A percentile compares a stretch with the other conserved stretches of the same genome.
These are phyloP conservation scores for Cadophora sp. DNA, from an alignment of 2,329 filamentous ascomycete genomes.

Conservation along the genomic window DNA sequence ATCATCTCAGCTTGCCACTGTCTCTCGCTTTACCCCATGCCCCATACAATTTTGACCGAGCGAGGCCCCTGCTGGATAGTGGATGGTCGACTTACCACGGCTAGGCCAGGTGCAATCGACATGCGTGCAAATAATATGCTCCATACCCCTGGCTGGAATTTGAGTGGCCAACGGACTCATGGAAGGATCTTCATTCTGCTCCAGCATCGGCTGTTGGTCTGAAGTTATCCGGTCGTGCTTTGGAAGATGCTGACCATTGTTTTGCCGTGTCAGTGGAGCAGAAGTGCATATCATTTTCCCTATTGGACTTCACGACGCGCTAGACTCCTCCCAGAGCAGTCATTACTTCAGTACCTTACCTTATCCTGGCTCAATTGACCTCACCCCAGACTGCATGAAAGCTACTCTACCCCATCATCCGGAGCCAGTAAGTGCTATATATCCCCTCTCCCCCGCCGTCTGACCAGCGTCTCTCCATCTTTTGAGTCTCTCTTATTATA, in stretches of 20 bases:
- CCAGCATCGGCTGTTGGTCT: slow-evolving; percentile 6
- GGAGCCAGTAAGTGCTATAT: slow-evolving; percentile 28
- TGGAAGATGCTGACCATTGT: slow-evolving; percentile 18
- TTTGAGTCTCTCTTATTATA: not conserved
- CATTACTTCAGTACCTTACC: slow-evolving; percentile 3
- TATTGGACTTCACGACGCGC: slow-evolving; percentile 22
- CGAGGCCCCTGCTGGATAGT: not conserved
- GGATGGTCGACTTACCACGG: not conserved
- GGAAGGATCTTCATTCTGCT: slow-evolving; percentile 9
- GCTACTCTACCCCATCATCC: slow-evolving; percentile 32
- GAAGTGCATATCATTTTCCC: slow-evolving; percentile 22
- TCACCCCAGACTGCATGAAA: slow-evolving; percentile 31
- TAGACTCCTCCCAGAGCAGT: slow-evolving; percentile 8
- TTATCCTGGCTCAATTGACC: slow-evolving; percentile 9
- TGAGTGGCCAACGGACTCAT: slow-evolving; percentile 19
- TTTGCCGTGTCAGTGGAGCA: slow-evolving; percentile 19
- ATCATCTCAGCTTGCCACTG: not conserved
- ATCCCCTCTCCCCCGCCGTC: slow-evolving; percentile 19
- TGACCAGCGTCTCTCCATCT: slow-evolving; percentile 3
- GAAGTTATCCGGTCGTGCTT: not conserved
- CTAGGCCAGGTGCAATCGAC: not conserved
- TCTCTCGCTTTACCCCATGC: slow-evolving; percentile 19
- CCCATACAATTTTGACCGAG: slow-evolving; percentile 1
- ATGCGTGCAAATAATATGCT: not conserved
- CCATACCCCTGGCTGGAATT: not conserved